phyloP scores from a whole-genome alignment of 352 stramenopile genomes.

The Globisporangium uncinulatum region DNA sequence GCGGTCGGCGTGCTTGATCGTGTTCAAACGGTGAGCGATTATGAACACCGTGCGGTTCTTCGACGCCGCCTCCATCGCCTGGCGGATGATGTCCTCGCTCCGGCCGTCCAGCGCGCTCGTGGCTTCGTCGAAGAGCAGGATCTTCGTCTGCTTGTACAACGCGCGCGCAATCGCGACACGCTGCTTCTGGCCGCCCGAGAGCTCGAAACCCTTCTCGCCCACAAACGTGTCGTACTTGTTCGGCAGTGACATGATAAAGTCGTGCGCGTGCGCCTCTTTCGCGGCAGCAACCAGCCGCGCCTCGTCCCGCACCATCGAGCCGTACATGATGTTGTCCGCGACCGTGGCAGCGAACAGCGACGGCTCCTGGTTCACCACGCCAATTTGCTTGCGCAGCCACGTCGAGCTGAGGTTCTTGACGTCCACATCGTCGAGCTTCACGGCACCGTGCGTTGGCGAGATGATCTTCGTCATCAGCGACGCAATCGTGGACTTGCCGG shows the following conservation, averaged over 20 bases:
- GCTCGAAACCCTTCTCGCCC: conserved; percentile 94
- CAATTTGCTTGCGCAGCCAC: conserved; percentile 81
- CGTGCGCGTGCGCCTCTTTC: conserved; percentile 69
- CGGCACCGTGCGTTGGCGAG: conserved; percentile 39
- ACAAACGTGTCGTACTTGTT: conserved; percentile 96
- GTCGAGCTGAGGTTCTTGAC: conserved; percentile 56
- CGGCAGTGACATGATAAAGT: conserved; percentile 80
- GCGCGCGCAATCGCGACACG: conserved; percentile 82
- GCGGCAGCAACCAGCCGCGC: conserved; percentile 50
- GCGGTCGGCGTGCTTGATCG: conserved; percentile 77
- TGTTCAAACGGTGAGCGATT: conserved; percentile 83
- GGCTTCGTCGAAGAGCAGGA: conserved; percentile 82
- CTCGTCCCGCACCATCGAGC: conserved; percentile 41
- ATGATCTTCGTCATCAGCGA: conserved; percentile 81
- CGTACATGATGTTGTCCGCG: conserved; percentile 86
- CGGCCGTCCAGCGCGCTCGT: conserved; percentile 79
- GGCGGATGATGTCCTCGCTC: conserved; percentile 77
- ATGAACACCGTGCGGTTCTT: conserved; percentile 78
- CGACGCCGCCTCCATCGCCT: conserved; percentile 50
- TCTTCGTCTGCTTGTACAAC: conserved; percentile 75
- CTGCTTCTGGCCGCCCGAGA: conserved; percentile 97
- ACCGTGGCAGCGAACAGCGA: conserved; percentile 80
- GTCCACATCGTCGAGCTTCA: conserved; percentile 72
- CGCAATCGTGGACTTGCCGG: conserved; percentile 80
- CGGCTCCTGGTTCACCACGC: conserved; percentile 84